Evolutionary conservation across 2,329 filamentous ascomycete genomes (phyloP).

Genomic region (Albophoma yamanashiensis): DNA sequence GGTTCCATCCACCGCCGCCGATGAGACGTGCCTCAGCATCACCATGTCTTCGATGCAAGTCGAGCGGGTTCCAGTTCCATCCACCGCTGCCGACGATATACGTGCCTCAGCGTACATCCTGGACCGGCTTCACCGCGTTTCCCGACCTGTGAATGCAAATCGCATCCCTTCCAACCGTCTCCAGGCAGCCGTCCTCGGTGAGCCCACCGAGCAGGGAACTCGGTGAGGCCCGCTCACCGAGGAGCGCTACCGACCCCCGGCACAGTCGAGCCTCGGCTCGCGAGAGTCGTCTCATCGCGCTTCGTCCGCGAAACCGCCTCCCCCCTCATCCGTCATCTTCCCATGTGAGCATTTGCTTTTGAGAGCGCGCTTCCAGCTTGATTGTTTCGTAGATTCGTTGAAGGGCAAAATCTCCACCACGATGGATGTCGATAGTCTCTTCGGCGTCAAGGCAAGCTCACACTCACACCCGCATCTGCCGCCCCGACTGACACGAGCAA

Average conservation of each 20-base stretch:
- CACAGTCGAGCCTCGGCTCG: background rate
- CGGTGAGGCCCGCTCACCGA: background rate
- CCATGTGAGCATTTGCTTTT: background rate
- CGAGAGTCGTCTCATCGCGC: background rate
- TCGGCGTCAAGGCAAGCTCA: slow-evolving; percentile 44
- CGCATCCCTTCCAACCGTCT: background rate
- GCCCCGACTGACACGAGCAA: background rate
- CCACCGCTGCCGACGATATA: background rate
- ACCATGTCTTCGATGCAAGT: background rate
- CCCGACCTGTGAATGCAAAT: background rate
- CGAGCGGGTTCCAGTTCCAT: too few species aligned
- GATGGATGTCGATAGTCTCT: slow-evolving; percentile 46
- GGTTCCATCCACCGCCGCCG: too few species aligned
- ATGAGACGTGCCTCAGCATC: background rate
- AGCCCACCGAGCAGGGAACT: background rate
- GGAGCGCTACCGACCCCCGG: background rate
- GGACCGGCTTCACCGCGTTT: too few species aligned
- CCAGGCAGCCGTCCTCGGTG: background rate
- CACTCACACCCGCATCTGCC: background rate
- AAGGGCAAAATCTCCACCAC: slow-evolving; percentile 2
- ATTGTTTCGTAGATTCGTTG: background rate
- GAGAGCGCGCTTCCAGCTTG: background rate
- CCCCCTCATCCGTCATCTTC: background rate
- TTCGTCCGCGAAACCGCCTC: background rate
- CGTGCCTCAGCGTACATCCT: background rate